Evolutionary conservation across 1,284 basidiomycete genomes (phyloP), one percentile per base, ranked within the genome.

Genomic region (Sphaerobolus stellatus): DNA sequence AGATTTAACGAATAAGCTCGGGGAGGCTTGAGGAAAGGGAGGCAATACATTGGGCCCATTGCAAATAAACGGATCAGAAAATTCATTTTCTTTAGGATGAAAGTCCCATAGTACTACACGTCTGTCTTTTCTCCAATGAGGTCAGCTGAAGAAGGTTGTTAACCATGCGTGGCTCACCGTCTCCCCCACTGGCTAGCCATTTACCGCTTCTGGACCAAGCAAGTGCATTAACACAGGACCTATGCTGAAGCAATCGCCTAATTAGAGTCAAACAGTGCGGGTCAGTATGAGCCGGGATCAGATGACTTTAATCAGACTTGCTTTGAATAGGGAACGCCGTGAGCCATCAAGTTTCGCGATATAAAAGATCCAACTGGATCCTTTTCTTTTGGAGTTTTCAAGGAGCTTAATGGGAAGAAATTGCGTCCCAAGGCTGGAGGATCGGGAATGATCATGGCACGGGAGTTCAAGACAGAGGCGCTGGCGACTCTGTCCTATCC

Each of bases 101-200:
- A 90, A 82, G 61, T 91, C 85, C 84, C 85, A 88, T 16, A 90
- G 67, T 52, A 76, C 74, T 13, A 88, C 75, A 16, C 73, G 67
- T 2, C 80, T 74, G 68, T 91, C 87, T 29, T n/a, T n/a, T n/a
- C n/a, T n/a, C n/a, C n/a, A n/a, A n/a, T n/a, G n/a, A n/a, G 18
- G 18, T 3, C 50, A 14, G 18, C 29, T 29, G 38, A 24, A 29
- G 5, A 41, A 25, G 24, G n/a, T 48, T 30, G 20, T 13, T 29
- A 2, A 43, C 47, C 4, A 36, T 11, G 27, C 13, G 33, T 52
- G 22, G 30, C 74, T 52, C 65, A 86, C 88, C 88, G 66, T 92
- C 89, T 27, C 89, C 88, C 13, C 83, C 89, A 64, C 83, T 88
- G 0, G 87, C 88, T 29, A 91, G 68, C 75, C 83, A 90, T 56